Base-by-base conservation (phyloP, 2,329 filamentous ascomycete species). In the Mycosphaerella arachidis region DNA sequence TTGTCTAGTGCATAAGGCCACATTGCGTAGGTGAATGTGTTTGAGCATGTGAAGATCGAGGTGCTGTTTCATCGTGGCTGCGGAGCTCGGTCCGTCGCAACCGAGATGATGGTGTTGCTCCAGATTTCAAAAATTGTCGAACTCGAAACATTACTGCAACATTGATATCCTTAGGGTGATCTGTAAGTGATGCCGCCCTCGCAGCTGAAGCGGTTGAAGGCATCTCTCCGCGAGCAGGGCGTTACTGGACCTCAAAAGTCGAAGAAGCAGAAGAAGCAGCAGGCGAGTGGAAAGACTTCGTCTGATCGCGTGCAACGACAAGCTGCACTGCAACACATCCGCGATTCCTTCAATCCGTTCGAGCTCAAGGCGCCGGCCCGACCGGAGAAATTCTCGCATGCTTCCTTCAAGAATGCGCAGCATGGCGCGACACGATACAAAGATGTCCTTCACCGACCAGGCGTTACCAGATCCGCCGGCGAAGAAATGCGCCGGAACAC, bases 261-360 rank as follows among this genome's bases (percentile, higher is more conserved):
- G 8, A 97, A 97, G 72, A 97, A 97, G 77, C 90, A 96, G 74
- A 92, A 90, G 74, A 86, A 89, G 72, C 60, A 64, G 29, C 62
- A 65, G 43, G 61, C 59, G 55, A 56, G 53, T 58, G 60, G 46
- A 74, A 86, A 86, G 85, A 84, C 58, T 83, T 82, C 63, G 85
- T 83, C 63, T 70, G 90, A 91, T 75, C 87, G 90, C 61, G 82
- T 91, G 29, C 86, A 91, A 73, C 86, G 89, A 71, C 85, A 88
- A 71, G 87, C 86, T 58, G 90, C 92, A 16, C 82, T 99, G 63
- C 86, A 90, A 68, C 86, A 85, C 59, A 97, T 99, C 73, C 89
- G 94, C 72, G 92, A 97, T 71, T 89, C 92, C 67, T 97, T 97
- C 84, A 99, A 99, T 74, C 94, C 94, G 0, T 99, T 99, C 76